These are phyloP conservation scores for Xylaria sp. DNA, from an alignment of 2,329 filamentous ascomycete species.

Conservation along the genomic window DNA sequence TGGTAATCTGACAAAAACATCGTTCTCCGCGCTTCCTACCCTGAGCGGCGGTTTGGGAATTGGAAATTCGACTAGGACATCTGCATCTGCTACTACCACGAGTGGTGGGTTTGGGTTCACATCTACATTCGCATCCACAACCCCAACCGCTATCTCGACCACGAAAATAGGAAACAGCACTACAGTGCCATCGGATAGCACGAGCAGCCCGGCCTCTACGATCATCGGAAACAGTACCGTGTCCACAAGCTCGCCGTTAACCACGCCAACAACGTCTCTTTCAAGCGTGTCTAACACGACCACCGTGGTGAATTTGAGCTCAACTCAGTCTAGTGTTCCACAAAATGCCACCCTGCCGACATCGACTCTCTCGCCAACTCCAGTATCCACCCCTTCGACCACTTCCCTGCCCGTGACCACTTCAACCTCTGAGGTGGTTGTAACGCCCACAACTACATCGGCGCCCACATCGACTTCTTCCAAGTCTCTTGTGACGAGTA, in stretches of 20 bases:
- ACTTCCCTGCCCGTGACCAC: conserved; percentile 8
- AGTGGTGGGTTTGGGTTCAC: conserved; percentile 15
- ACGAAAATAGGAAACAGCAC: conserved; percentile 18
- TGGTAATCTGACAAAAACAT: conserved; percentile 19
- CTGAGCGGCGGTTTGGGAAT: conserved; percentile 3
- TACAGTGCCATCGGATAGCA: conserved; percentile 12
- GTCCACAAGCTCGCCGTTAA: conserved; percentile 4
- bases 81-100: background rate
- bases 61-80: background rate
- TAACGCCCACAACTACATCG: conserved; percentile 13
- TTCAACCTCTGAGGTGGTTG: conserved; percentile 12
- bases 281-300: conserved; percentile 10
- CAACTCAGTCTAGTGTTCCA: conserved; percentile 9
- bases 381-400: conserved; percentile 8
- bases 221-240: conserved; percentile 12
- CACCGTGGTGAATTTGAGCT: conserved; percentile 2
- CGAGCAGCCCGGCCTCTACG: conserved; percentile 18
- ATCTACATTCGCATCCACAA: background rate
- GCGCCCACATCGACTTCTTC: conserved; percentile 16
- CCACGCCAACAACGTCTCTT: conserved; percentile 8
- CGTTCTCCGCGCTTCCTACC: background rate
- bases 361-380: background rate
- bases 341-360: conserved; percentile 9
- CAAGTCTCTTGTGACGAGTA: conserved; percentile 33
- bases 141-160: conserved; percentile 11